phyloP scores from a whole-genome alignment of 208 protist genomes.

The Leishmania lainsoni region DNA sequence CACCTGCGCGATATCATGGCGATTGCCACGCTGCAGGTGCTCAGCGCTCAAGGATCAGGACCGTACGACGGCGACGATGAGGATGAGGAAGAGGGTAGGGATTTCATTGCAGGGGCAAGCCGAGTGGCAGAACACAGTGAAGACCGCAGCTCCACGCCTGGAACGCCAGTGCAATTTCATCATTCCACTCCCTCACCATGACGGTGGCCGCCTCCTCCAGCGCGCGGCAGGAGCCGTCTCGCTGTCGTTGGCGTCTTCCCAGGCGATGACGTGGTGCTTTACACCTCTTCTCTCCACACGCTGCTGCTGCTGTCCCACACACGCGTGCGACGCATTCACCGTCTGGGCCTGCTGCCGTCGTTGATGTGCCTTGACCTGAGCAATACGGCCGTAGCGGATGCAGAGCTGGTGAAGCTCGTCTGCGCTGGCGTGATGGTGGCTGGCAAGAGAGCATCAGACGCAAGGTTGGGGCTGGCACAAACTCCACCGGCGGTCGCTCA shows the following conservation, averaged over 20 bases:
- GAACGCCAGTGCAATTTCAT: background rate
- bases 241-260: conserved; percentile 1
- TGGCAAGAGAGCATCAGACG: background rate
- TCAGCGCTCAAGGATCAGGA: conserved; percentile 11
- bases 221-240: background rate
- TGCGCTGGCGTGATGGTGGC: conserved; percentile 8
- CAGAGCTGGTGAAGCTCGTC: conserved; percentile 19
- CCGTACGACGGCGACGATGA: conserved; percentile 5
- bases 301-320: conserved; percentile 27
- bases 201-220: background rate
- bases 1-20: conserved; percentile 1
- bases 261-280: background rate
- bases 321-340: conserved; percentile 5
- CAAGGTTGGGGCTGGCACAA: background rate
- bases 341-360: conserved; percentile 16
- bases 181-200: background rate
- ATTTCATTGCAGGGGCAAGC: background rate
- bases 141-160: background rate
- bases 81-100: background rate
- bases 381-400: conserved; percentile 11
- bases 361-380: conserved; percentile 16
- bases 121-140: background rate
- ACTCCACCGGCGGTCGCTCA: background rate
- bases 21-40: conserved; percentile 6
- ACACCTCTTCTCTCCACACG: conserved; percentile 14